Evolutionary conservation across 139 green algal genomes (phyloP), one percentile per base, ranked within the genome.

Genomic region (Chlamydomonas sp.): DNA sequence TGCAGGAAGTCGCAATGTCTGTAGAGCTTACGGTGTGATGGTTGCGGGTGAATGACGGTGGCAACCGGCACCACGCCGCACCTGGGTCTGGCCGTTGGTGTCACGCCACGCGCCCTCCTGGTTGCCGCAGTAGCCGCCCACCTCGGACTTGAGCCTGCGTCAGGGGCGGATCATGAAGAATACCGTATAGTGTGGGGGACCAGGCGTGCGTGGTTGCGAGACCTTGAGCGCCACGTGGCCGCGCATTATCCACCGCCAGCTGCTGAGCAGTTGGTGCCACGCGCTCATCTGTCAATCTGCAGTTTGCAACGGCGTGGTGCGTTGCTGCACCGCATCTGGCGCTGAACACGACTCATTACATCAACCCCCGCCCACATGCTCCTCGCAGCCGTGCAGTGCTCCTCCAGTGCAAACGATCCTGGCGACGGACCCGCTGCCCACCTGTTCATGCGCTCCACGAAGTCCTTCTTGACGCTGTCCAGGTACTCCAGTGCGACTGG

Each of bases 401-500:
- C 1, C 63, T 14, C 4, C 4, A 57, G 63, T 61, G 18, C 64
- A 62, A 68, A 8, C 6, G 9, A 73, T 5, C 67, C 5, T 5
- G n/a, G 2, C 7, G 31, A 66, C 63, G 12, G 14, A 58, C 63
- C 16, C 63, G 66, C 58, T 15, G 16, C 81, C 64, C 74, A 92
- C 90, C 75, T 87, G 57, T 87, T 63, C 71, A 92, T 92, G n/a
- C 78, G 83, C 62, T 90, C 86, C 63, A 92, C 18, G 66, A 92
- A 90, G 81, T 85, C 80, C 66, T 77, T 74, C 83, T 85, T 89
- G 58, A 85, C 85, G 59, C 81, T 71, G 16, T 92, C 90, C 63
- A 92, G 74, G 66, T 72, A 85, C 15, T 84, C 60, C 17, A 92
- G 14, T 0, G 79, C 83, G 5, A 80, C 83, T 80, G n/a, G n/a